Evolutionary conservation across 2,329 filamentous ascomycete species (phyloP).

Genomic region (Talaromyces sp.): DNA sequence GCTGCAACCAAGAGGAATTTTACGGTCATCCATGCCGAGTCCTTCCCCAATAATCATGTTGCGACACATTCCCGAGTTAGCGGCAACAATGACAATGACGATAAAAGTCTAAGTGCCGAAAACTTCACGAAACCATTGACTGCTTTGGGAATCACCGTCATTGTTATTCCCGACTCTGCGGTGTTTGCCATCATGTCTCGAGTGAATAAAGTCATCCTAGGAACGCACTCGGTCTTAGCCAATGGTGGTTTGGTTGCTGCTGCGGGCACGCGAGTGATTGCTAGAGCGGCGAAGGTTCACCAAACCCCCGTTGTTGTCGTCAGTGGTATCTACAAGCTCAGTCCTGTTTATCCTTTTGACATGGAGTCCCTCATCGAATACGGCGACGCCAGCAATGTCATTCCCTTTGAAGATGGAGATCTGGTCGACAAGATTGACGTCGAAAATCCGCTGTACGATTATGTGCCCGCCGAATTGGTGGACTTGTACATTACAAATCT

Average conservation of each 20-base stretch:
- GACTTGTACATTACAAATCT: constrained; percentile 69
- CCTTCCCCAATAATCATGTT: constrained; percentile 65
- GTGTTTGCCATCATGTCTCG: constrained; percentile 92
- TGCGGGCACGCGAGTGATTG: constrained; percentile 77
- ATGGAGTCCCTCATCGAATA: constrained; percentile 80
- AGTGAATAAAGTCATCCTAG: constrained; percentile 91
- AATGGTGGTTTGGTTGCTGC: constrained; percentile 84
- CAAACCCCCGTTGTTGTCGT: constrained; percentile 83
- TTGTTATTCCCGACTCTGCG: constrained; percentile 78
- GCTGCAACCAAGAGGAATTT: constrained; percentile 88
- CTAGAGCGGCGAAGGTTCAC: constrained; percentile 76
- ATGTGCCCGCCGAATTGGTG: constrained; percentile 69
- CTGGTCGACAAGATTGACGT: constrained; percentile 75
- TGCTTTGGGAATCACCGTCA: constrained; percentile 72
- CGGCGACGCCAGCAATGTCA: constrained; percentile 72
- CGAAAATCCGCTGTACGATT: constrained; percentile 75
- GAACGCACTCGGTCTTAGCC: constrained; percentile 79
- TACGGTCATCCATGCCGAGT: constrained; percentile 79
- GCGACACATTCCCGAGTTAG: constrained; percentile 61
- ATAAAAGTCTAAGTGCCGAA: constrained; percentile 46
- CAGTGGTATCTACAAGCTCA: constrained; percentile 89
- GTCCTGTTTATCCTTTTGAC: constrained; percentile 81
- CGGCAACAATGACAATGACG: constrained; percentile 49
- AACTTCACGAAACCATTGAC: constrained; percentile 73
- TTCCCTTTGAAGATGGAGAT: constrained; percentile 73